Evolutionary conservation across 306 rosid species (phyloP).

Genomic region (Myrica gale): DNA sequence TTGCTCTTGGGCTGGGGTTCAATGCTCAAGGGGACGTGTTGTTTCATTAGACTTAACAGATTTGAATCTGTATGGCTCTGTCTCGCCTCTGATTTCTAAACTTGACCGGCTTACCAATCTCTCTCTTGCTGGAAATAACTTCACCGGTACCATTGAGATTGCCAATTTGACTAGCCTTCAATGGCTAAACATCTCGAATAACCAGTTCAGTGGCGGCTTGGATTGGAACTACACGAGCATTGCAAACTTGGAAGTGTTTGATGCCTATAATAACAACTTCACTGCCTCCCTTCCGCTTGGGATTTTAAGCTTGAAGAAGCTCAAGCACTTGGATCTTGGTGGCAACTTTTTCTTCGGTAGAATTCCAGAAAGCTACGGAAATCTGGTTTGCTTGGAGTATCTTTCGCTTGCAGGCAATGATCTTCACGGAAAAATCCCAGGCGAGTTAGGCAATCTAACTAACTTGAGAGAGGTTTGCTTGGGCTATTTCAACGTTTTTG

Average conservation of each 20-base stretch:
- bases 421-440: conserved; percentile 64
- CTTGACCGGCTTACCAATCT: conserved; percentile 63
- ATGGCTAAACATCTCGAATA: conserved; percentile 72
- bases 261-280: conserved; percentile 79
- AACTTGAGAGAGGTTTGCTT: conserved; percentile 59
- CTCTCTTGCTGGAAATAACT: conserved; percentile 74
- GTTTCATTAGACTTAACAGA: conserved; percentile 61
- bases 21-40: conserved; percentile 58
- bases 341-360: conserved; percentile 69
- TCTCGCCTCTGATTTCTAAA: conserved; percentile 52
- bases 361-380: conserved; percentile 64
- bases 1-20: conserved; percentile 73
- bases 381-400: conserved; percentile 52
- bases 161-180: conserved; percentile 49
- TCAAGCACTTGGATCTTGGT: conserved; percentile 68
- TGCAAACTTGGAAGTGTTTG: conserved; percentile 58
- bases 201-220: conserved; percentile 59
- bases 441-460: conserved; percentile 70
- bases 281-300: conserved; percentile 61
- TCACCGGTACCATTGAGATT: conserved; percentile 58
- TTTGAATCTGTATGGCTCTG: conserved; percentile 55
- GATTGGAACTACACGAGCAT: conserved; percentile 60
- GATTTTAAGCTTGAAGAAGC: conserved; percentile 45
- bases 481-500: conserved; percentile 69
- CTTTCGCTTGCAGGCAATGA: conserved; percentile 75